Evolutionary conservation across 2,329 filamentous ascomycete species (phyloP).

Genomic region (Fusarium pseudograminearum): DNA sequence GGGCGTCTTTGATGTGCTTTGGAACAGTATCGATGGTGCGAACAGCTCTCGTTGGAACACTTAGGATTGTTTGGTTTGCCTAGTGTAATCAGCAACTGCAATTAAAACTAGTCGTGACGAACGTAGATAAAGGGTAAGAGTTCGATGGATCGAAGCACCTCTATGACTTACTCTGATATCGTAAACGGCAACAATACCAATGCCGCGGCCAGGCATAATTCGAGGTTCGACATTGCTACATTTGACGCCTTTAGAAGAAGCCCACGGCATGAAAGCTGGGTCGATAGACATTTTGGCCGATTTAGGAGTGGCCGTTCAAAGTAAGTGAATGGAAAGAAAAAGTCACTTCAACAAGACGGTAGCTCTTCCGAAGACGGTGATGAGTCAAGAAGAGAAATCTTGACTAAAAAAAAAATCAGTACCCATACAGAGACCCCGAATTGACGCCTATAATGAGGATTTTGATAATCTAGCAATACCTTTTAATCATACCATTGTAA

Average conservation of each 20-base stretch:
- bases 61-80: constrained; percentile 69
- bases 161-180: constrained; percentile 68
- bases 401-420: not conserved
- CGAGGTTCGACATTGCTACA: constrained; percentile 72
- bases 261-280: constrained; percentile 72
- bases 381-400: constrained; percentile 1
- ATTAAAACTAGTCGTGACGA: not conserved
- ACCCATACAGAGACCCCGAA: not conserved
- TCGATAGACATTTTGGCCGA: constrained; percentile 40
- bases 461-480: not conserved
- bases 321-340: not conserved
- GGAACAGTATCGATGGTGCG: constrained; percentile 73
- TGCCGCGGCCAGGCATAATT: constrained; percentile 76
- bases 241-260: constrained; percentile 56
- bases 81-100: constrained; percentile 36
- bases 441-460: not conserved
- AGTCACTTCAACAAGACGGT: not conserved
- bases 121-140: not conserved
- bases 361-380: not conserved
- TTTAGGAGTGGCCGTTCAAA: not conserved
- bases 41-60: constrained; percentile 73
- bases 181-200: constrained; percentile 80
- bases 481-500: not conserved
- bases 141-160: not conserved
- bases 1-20: constrained; percentile 62